These are phyloP conservation scores for Lithospermum erythrorhizon DNA, from an alignment of 257 asterid species.

Conservation along the genomic window DNA sequence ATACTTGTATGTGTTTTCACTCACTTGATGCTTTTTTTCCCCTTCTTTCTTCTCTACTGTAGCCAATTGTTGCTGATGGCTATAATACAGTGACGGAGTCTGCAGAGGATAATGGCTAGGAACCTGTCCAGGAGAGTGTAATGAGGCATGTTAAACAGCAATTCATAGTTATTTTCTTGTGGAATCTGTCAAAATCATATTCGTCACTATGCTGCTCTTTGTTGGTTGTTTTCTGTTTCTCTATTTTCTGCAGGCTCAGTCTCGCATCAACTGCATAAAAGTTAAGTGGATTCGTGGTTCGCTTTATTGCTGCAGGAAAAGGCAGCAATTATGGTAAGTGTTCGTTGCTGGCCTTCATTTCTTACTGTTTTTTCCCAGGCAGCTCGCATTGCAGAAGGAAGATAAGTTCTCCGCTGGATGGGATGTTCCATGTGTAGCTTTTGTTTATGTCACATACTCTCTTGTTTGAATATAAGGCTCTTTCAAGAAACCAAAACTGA, in stretches of 20 bases:
- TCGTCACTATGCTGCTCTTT: slow-evolving; percentile 21
- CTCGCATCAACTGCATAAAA: slow-evolving; percentile 13
- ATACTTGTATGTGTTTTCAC: not conserved
- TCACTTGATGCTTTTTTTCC: not conserved
- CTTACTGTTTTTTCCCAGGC: slow-evolving; percentile 10
- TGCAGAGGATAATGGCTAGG: slow-evolving; percentile 58
- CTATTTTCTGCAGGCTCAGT: slow-evolving; percentile 3
- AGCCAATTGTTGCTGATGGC: slow-evolving; percentile 50
- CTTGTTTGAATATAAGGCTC: not conserved
- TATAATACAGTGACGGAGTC: slow-evolving; percentile 45
- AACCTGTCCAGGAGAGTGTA: slow-evolving; percentile 57
- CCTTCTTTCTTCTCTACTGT: slow-evolving; percentile 1
- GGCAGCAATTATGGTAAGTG: slow-evolving; percentile 15
- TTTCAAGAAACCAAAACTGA: not conserved
- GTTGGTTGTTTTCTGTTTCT: slow-evolving; percentile 4
- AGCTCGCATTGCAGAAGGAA: not conserved
- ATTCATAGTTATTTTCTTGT: slow-evolving; percentile 12
- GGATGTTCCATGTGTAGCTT: not conserved
- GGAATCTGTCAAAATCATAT: slow-evolving; percentile 6
- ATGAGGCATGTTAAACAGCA: slow-evolving; percentile 50
- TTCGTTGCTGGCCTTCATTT: slow-evolving; percentile 15
- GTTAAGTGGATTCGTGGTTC: not conserved
- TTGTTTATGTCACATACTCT: not conserved
- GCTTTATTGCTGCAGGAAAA: slow-evolving; percentile 6
- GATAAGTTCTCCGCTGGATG: not conserved